These are phyloP conservation scores for Penicillium olsonii DNA, from an alignment of 2,329 filamentous ascomycete species.

Conservation along the genomic window DNA sequence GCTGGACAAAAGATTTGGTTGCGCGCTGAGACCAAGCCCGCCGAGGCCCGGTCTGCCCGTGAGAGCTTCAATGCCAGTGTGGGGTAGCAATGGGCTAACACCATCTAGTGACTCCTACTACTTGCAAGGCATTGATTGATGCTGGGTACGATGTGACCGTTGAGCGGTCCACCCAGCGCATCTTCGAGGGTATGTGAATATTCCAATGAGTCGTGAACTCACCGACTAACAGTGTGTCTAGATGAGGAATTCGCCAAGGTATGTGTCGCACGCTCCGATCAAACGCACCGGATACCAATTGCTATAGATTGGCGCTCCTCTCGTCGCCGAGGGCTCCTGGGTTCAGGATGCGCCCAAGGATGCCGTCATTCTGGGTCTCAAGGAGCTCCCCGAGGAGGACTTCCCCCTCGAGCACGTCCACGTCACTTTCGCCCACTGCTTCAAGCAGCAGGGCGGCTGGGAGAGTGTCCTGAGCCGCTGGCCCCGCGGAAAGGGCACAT, in stretches of 20 bases:
- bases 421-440: conserved; percentile 72
- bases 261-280: conserved; percentile 8
- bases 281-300: conserved; percentile 49
- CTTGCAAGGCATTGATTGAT: conserved; percentile 63
- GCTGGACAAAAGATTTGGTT: conserved; percentile 53
- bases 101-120: conserved; percentile 49
- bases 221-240: conserved; percentile 20
- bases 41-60: conserved; percentile 57
- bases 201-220: neutral
- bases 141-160: conserved; percentile 70
- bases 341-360: conserved; percentile 63
- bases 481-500: conserved; percentile 70
- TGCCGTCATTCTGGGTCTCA: conserved; percentile 73
- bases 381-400: conserved; percentile 73
- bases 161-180: conserved; percentile 67
- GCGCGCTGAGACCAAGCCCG: conserved; percentile 61
- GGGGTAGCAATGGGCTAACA: conserved; percentile 8
- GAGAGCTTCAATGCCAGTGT: conserved; percentile 16
- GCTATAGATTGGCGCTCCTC: conserved; percentile 59
- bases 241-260: conserved; percentile 41
- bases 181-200: conserved; percentile 50
- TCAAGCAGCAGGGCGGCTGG: conserved; percentile 78
- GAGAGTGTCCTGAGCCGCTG: conserved; percentile 77
- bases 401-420: conserved; percentile 71
- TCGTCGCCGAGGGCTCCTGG: conserved; percentile 70